Evolutionary conservation across 2,329 filamentous ascomycete species (phyloP).

Genomic region (Diplodia scrobiculata): DNA sequence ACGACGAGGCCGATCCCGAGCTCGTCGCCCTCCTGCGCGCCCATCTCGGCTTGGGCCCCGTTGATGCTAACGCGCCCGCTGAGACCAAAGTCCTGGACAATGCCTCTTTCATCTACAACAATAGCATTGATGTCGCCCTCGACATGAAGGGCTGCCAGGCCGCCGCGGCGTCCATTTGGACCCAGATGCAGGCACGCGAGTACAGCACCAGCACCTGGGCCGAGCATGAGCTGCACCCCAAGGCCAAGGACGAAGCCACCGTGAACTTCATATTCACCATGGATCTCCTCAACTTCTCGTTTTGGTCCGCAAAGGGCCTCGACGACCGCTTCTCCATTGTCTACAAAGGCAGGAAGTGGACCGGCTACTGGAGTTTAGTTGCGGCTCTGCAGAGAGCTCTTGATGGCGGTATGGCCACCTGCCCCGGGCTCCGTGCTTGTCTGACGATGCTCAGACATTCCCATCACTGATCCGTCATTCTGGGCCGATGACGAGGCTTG

Average conservation of each 20-base stretch:
- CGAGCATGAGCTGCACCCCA: conserved; percentile 85
- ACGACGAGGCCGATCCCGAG: conserved; percentile 88
- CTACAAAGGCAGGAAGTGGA: conserved; percentile 81
- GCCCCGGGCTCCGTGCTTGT: background rate
- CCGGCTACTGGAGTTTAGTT: conserved; percentile 92
- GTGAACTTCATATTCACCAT: conserved; percentile 95
- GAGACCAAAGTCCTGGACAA: conserved; percentile 81
- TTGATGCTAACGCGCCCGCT: conserved; percentile 58
- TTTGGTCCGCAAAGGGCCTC: conserved; percentile 77
- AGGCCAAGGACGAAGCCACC: conserved; percentile 74
- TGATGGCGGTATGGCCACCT: conserved; percentile 67
- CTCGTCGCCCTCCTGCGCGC: conserved; percentile 82
- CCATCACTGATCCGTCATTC: conserved; percentile 84
- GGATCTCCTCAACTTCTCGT: conserved; percentile 95
- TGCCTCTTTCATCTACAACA: conserved; percentile 86
- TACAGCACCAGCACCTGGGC: conserved; percentile 89
- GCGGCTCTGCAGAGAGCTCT: conserved; percentile 83
- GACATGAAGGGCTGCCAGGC: conserved; percentile 79
- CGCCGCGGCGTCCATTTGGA: conserved; percentile 77
- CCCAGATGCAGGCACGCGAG: conserved; percentile 76
- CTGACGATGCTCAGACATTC: conserved; percentile 62
- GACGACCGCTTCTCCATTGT: conserved; percentile 78
- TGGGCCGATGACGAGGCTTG: conserved; percentile 79
- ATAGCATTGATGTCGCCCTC: conserved; percentile 88
- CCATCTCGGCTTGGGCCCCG: conserved; percentile 66